These are phyloP conservation scores for Monosporascus sp. DNA, from an alignment of 2,329 filamentous ascomycete genomes.

Conservation along the genomic window DNA sequence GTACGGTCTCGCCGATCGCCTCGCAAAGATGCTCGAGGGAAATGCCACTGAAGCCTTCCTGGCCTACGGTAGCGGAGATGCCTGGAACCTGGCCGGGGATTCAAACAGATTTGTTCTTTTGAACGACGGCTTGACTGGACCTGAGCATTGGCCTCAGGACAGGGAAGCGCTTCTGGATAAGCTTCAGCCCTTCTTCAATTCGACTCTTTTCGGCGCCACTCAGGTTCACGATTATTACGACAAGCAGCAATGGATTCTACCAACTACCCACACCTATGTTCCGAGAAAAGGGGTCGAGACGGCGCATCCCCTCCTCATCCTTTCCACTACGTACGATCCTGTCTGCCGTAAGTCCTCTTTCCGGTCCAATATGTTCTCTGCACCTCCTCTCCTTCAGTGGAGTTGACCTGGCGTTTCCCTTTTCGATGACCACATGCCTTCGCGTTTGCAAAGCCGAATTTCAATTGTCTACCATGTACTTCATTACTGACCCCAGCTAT, in stretches of 20 bases:
- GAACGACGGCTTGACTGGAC: slow-evolving; percentile 27
- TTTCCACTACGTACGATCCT: slow-evolving; percentile 52
- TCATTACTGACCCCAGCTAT: slow-evolving; percentile 3
- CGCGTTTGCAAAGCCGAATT: no score
- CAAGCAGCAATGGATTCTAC: slow-evolving; percentile 27
- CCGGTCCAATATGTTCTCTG: slow-evolving; percentile 3
- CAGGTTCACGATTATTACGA: slow-evolving; percentile 21
- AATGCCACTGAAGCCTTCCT: slow-evolving; percentile 34
- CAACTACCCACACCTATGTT: slow-evolving; percentile 23
- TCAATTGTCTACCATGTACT: neutral
- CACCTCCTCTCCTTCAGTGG: no score
- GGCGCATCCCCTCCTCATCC: slow-evolving; percentile 46
- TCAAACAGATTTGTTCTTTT: slow-evolving; percentile 21
- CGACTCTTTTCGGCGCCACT: slow-evolving; percentile 24
- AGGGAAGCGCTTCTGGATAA: slow-evolving; percentile 28
- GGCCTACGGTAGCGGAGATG: slow-evolving; percentile 23
- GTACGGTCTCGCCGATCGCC: slow-evolving; percentile 29
- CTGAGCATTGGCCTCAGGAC: slow-evolving; percentile 29
- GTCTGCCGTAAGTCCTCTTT: slow-evolving; percentile 38
- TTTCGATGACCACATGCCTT: no score
- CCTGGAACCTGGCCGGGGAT: slow-evolving; percentile 19
- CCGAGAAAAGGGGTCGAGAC: slow-evolving; percentile 31
- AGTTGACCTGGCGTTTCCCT: no score
- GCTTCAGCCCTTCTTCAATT: slow-evolving; percentile 28
- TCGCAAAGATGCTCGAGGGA: slow-evolving; percentile 32